A percentile compares a stretch with the other conserved stretches of the same genome.
phyloP scores from a whole-genome alignment of 352 stramenopile genomes.

The Pythium insidiosum region DNA sequence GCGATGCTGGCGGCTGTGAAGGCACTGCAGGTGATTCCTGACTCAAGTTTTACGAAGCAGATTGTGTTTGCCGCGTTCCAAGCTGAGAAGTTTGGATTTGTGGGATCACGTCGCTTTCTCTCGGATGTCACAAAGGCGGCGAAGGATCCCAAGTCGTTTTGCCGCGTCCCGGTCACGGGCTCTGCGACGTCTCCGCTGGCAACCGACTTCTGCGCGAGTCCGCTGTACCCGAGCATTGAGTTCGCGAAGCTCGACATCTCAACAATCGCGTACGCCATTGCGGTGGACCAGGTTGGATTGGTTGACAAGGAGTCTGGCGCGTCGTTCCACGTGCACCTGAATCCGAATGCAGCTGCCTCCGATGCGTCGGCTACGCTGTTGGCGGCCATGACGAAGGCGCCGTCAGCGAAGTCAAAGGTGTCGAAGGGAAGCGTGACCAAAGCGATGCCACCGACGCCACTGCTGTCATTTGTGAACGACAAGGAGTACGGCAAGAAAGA shows the following conservation, averaged over 20 bases:
- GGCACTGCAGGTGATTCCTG: slow-evolving; percentile 54
- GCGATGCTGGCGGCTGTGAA: slow-evolving; percentile 66
- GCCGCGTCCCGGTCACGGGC: slow-evolving; percentile 28
- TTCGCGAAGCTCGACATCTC: slow-evolving; percentile 50
- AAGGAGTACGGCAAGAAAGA: slow-evolving; percentile 51
- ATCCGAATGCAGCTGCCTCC: slow-evolving; percentile 34
- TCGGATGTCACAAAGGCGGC: slow-evolving; percentile 50
- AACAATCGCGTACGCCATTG: slow-evolving; percentile 63
- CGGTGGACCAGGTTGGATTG: slow-evolving; percentile 69
- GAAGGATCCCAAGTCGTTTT: slow-evolving; percentile 37
- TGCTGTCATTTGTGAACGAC: slow-evolving; percentile 71
- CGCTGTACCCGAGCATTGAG: slow-evolving; percentile 53
- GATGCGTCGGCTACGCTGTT: slow-evolving; percentile 31
- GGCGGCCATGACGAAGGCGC: slow-evolving; percentile 33
- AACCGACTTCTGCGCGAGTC: slow-evolving; percentile 53
- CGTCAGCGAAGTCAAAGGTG: slow-evolving; percentile 33
- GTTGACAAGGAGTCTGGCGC: slow-evolving; percentile 36
- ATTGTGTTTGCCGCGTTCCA: slow-evolving; percentile 81
- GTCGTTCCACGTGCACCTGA: slow-evolving; percentile 68
- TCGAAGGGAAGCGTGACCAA: slow-evolving; percentile 20
- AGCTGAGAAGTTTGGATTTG: slow-evolving; percentile 75
- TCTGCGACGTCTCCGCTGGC: slow-evolving; percentile 51
- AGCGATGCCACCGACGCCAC: slow-evolving; percentile 51
- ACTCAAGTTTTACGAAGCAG: slow-evolving; percentile 56
- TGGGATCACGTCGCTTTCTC: slow-evolving; percentile 72